Base-by-base conservation (phyloP, 352 stramenopile genomes). In the Pythium pectinolyticum region DNA sequence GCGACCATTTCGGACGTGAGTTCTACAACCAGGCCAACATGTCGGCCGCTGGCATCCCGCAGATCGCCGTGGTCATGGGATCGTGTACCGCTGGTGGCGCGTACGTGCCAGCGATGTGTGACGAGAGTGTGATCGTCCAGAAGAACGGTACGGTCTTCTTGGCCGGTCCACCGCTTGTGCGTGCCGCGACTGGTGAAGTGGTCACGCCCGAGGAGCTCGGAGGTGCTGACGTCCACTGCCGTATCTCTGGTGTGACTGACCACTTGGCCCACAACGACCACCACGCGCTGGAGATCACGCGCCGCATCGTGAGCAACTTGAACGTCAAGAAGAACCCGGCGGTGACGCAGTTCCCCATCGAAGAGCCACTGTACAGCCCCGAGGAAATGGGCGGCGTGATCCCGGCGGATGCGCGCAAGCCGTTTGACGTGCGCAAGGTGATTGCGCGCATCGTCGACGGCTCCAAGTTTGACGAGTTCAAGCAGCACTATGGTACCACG, bases 11-110 rank as follows among this genome's bases (percentile, higher is more conserved):
- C 83, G 97, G 97, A 41, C 78, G 97, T 10, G 98, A 99, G 63
- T 99, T 99, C 72, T 99, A 97, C 74, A 99, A 99, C 81, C 96
- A 99, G 75, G 96, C 96, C 8, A 97, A 82, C 62, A 99, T 99
- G 95, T 98, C 86, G 37, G 82, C 90, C 7, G 65, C 70, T 57
- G 95, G 95, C 12, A 98, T 99, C 56, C 92, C 96, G 17, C 97
- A 99, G 74, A 94, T 99, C 57, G 95, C 96, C 12, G 94, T 99
- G 34, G 96, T 99, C 39, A 98, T 98, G 84, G 97, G 97, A 30
- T 97, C 86, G 15, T 99, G 97, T 67, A 99, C 97, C 11, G 97
- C 97, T 20, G 97, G 97, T 53, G 97, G 97, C 45, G 96, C 96
- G 0, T 98, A 98, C 67, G 96, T 99, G 28, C 97, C 97, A 1